Evolutionary conservation across 495 filamentous ascomycete species (phyloP).

Genomic region (Penicillium mononematosum): DNA sequence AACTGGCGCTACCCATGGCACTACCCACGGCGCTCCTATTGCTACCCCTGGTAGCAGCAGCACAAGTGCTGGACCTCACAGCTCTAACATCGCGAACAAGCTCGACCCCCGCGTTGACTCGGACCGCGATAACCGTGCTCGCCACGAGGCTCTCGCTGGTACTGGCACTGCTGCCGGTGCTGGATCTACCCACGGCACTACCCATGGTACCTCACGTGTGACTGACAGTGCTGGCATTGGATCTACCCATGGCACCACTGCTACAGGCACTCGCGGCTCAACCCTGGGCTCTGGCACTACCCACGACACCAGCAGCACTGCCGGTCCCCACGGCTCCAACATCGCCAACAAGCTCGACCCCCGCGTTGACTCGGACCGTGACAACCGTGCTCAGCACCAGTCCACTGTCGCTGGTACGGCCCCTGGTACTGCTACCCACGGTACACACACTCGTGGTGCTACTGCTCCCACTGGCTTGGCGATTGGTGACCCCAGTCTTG

Average conservation of each 20-base stretch:
- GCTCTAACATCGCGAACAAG: conserved; percentile 10
- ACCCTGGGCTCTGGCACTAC: neutral
- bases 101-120: conserved; percentile 12
- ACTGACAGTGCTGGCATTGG: neutral
- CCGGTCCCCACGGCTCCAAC: conserved; percentile 3
- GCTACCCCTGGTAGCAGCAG: neutral
- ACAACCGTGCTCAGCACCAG: conserved; percentile 1
- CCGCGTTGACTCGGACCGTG: conserved; percentile 10
- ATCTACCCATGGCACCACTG: neutral
- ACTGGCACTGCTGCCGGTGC: neutral
- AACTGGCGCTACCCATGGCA: neutral
- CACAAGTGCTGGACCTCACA: conserved; percentile 1
- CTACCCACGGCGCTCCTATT: neutral
- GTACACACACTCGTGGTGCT: neutral
- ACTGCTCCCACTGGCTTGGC: neutral
- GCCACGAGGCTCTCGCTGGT: neutral
- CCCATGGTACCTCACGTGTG: too few species aligned
- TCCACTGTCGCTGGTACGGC: neutral
- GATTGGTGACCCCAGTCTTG: neutral
- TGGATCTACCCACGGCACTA: neutral
- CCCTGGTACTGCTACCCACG: neutral
- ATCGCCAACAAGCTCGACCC: conserved; percentile 10
- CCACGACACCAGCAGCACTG: neutral
- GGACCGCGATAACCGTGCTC: conserved; percentile 3
- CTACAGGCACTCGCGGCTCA: neutral